Evolutionary conservation across 2,329 filamentous ascomycete genomes (phyloP).

Genomic region (Sporothrix luriei): DNA sequence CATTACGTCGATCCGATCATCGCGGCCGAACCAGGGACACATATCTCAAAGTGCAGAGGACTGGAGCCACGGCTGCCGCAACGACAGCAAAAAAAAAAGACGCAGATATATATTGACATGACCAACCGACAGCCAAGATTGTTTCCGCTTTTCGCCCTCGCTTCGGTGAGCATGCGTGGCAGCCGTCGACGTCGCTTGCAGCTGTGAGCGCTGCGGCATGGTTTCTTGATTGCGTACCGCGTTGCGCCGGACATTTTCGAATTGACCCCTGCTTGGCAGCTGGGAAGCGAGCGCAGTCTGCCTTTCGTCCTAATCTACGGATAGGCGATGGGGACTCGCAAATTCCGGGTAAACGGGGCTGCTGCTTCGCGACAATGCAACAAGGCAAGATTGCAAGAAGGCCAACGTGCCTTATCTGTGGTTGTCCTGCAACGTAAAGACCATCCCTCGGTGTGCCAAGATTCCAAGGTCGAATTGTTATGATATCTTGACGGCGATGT

Average conservation of each 20-base stretch:
- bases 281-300: neutral
- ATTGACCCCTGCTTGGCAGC: neutral
- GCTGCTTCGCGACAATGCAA: neutral
- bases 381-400: too few species aligned
- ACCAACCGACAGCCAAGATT: neutral
- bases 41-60: neutral
- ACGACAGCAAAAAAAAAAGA: slow-evolving; percentile 1
- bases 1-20: too few species aligned
- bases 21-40: neutral
- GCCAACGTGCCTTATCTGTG: too few species aligned
- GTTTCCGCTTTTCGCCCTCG: neutral
- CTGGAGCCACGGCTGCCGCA: too few species aligned
- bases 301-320: neutral
- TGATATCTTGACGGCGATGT: neutral
- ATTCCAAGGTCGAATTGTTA: neutral
- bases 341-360: slow-evolving; percentile 22
- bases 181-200: neutral
- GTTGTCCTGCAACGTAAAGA: too few species aligned
- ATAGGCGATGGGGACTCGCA: neutral
- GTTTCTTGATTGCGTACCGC: neutral
- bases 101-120: neutral
- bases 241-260: neutral
- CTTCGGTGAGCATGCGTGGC: slow-evolving; percentile 6
- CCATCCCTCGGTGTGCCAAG: neutral
- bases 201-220: slow-evolving; percentile 6